Percentiles rank a stretch among this genome's conserved stretches.
These are phyloP conservation scores for Dothideomycetes sp. DNA, from an alignment of 2,329 filamentous ascomycete genomes.

Conservation along the genomic window DNA sequence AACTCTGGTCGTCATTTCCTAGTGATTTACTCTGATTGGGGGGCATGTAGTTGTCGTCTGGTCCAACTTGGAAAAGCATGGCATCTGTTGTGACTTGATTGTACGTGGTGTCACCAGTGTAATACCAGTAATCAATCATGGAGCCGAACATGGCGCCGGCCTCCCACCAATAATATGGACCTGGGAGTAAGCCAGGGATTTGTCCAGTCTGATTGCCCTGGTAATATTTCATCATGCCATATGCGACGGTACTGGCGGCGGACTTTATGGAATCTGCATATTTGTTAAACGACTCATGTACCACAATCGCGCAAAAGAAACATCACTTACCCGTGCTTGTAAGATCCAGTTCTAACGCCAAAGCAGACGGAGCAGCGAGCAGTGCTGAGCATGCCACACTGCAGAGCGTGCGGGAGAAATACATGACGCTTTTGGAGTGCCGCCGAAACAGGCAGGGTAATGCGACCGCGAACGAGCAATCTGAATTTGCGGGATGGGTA, in stretches of 20 bases:
- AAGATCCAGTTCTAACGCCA: conserved; percentile 13
- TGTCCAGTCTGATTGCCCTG: conserved; percentile 39
- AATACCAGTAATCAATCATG: conserved; percentile 59
- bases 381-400: conserved; percentile 10
- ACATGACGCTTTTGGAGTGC: conserved; percentile 9
- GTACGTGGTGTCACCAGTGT: conserved; percentile 53
- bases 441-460: no score
- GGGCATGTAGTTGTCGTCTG: conserved; percentile 49
- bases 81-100: conserved; percentile 48
- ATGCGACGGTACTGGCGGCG: conserved; percentile 31
- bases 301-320: background rate
- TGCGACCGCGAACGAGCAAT: no score
- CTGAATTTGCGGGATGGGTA: no score
- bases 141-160: conserved; percentile 51
- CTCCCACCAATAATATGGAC: conserved; percentile 68
- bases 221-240: conserved; percentile 42
- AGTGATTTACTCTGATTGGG: conserved; percentile 24
- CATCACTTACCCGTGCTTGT: conserved; percentile 10
- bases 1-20: conserved; percentile 45
- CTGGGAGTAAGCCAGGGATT: conserved; percentile 45
- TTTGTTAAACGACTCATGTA: background rate
- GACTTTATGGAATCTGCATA: conserved; percentile 30
- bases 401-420: conserved; percentile 8
- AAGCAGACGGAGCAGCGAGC: conserved; percentile 10
- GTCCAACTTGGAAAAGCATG: conserved; percentile 49